Evolutionary conservation across 2,329 filamentous ascomycete species (phyloP), one percentile per base, ranked within the genome.

Genomic region (Cadophora sp.): DNA sequence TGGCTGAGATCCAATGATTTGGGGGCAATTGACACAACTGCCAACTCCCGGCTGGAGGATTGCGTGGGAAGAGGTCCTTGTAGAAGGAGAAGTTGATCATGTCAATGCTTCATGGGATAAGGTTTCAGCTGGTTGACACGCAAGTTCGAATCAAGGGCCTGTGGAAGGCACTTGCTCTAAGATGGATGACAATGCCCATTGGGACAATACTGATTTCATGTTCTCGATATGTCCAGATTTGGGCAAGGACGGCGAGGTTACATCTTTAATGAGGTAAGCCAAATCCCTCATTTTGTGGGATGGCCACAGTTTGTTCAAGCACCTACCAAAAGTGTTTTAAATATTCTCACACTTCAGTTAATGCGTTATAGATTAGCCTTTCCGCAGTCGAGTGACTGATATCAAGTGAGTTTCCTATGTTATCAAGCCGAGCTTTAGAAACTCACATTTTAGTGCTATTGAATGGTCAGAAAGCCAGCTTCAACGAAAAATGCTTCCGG

Each of bases 401-500:
- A 67, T 70, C 1, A 69, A 51, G 65, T 60, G 31, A 67, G 58
- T 24, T 7, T 31, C 12, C 6, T 8, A 43, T 16, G 5, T 14
- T 16, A 6, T 19, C 5, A 16, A 43, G 14, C 16, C 40, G 14
- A 43, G 40, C 11, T 6, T n/a, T 19, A 14, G 40, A 43, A 16
- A 43, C 19, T 43, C 12, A 43, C 14, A 43, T 43, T 43, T 48
- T 43, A 65, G 66, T 58, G 69, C 64, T 12, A 43, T 73, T 4
- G 72, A 73, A 34, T 73, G 68, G 69, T 56, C 63, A 0, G 73
- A 73, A 31, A 67, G 55, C 43, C 69, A 73, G 64, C 56, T 73
- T 24, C 55, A 66, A 40, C 68, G 65, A 82, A 74, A 83, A 85
- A 74, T 75, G 73, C 71, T 73, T 62, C 84, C 88, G 67, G 86